Percentiles rank a stretch among this genome's conserved stretches.
Conservation (phyloP, 495 filamentous ascomycete species). For the Aeminium ludgeri region DNA sequence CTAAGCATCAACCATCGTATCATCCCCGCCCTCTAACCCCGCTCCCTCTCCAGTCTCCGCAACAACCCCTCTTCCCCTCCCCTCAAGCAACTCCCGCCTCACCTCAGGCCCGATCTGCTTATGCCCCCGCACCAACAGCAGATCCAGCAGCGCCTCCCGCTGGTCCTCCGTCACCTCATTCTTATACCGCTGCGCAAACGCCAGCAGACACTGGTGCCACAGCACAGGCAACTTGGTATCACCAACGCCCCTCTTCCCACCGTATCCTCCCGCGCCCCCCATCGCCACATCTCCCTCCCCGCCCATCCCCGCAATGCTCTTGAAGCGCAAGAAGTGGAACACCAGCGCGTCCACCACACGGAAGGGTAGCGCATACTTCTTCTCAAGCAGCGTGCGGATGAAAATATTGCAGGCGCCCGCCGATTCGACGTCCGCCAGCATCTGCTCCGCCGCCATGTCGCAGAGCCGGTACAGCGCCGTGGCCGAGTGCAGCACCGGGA, state of each 20-base stretch:
- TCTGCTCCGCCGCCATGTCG: slow-evolving; percentile 82
- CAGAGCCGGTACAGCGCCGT: slow-evolving; percentile 80
- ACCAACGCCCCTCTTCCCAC: slow-evolving; percentile 21
- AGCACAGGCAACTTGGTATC: slow-evolving; percentile 52
- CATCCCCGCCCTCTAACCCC: slow-evolving; percentile 53
- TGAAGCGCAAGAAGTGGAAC: slow-evolving; percentile 89
- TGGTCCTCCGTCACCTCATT: slow-evolving; percentile 90
- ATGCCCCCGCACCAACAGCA: slow-evolving; percentile 76
- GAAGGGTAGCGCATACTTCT: slow-evolving; percentile 90
- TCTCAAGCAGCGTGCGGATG: slow-evolving; percentile 81
- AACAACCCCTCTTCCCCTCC: slow-evolving; percentile 67
- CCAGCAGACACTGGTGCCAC: slow-evolving; percentile 77
- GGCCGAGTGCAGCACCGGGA: slow-evolving; percentile 83
- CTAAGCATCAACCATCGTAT: slow-evolving; percentile 47
- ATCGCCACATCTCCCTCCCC: slow-evolving; percentile 29
- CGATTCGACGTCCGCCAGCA: slow-evolving; percentile 41
- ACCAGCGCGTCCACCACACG: slow-evolving; percentile 89
- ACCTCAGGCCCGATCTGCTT: slow-evolving; percentile 81
- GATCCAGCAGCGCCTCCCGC: slow-evolving; percentile 76
- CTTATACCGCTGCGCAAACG: slow-evolving; percentile 84
- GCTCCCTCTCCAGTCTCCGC: slow-evolving; percentile 38
- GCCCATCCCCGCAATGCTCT: slow-evolving; percentile 32
- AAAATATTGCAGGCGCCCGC: slow-evolving; percentile 79
- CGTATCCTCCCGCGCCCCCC: slow-evolving; percentile 25
- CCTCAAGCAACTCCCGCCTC: slow-evolving; percentile 73